Percentiles rank a stretch among this genome's conserved stretches.
Conservation (phyloP, 192 early-diverging fungal species). For the Rhizophagus prolifer region DNA sequence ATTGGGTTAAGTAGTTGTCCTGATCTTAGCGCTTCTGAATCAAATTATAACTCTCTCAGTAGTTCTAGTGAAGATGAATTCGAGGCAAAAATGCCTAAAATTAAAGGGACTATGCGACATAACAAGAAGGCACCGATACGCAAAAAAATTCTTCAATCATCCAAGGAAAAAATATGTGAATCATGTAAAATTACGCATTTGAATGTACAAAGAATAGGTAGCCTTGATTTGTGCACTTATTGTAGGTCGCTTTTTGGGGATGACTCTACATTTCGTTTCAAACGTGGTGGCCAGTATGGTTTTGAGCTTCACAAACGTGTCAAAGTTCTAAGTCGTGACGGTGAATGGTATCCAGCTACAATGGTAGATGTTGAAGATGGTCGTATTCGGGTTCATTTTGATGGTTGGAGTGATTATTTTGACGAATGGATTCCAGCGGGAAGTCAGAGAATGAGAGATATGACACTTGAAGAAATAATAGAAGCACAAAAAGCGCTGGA, state of each 20-base stretch:
- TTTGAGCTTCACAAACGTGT: slow-evolving; percentile 42
- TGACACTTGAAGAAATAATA: slow-evolving; percentile 33
- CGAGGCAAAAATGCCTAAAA: not conserved
- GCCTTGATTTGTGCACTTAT: slow-evolving; percentile 23
- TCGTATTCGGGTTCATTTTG: slow-evolving; percentile 50
- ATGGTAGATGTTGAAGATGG: slow-evolving; percentile 44
- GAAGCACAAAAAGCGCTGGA: slow-evolving; percentile 25
- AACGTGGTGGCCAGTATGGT: slow-evolving; percentile 34
- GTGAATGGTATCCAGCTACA: slow-evolving; percentile 48
- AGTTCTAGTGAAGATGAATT: not conserved
- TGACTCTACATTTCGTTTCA: slow-evolving; percentile 6
- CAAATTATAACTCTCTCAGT: not conserved
- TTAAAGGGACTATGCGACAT: not conserved
- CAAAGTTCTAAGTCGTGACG: slow-evolving; percentile 43
- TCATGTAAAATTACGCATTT: slow-evolving; percentile 26
- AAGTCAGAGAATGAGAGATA: slow-evolving; percentile 42
- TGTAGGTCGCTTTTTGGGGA: slow-evolving; percentile 23
- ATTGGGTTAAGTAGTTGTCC: not conserved
- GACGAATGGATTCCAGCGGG: slow-evolving; percentile 58
- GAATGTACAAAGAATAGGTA: slow-evolving; percentile 23
- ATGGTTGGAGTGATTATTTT: slow-evolving; percentile 51
- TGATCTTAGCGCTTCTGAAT: not conserved
- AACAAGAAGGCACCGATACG: not conserved
- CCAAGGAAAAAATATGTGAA: slow-evolving; percentile 23
- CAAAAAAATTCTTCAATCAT: not conserved